These are phyloP conservation scores for Seiridium cupressi DNA, from an alignment of 2,329 filamentous ascomycete genomes.

Conservation along the genomic window DNA sequence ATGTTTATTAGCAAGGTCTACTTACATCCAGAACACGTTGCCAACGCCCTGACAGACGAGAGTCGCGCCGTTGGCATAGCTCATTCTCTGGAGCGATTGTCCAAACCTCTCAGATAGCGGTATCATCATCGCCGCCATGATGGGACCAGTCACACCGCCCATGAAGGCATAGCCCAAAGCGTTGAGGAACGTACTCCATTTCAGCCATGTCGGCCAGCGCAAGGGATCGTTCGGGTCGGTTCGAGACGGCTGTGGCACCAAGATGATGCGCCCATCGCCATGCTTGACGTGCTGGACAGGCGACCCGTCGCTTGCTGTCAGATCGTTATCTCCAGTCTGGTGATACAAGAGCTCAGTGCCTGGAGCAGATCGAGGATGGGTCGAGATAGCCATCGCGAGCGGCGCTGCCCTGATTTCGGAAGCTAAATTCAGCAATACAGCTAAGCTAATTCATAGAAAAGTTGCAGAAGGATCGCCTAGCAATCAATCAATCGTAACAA, in stretches of 20 bases:
- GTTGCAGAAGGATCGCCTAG: too few species aligned
- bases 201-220: slow-evolving; percentile 43
- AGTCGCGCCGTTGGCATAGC: neutral
- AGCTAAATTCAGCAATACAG: too few species aligned
- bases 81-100: neutral
- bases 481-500: too few species aligned
- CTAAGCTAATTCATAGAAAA: too few species aligned
- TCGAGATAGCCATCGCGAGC: too few species aligned
- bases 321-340: neutral
- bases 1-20: neutral
- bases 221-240: slow-evolving; percentile 46
- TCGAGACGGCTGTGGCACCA: slow-evolving; percentile 40
- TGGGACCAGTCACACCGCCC: neutral
- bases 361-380: neutral
- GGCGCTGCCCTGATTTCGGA: too few species aligned
- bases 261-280: slow-evolving; percentile 24
- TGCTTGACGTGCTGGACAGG: neutral
- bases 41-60: neutral
- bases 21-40: slow-evolving; percentile 3
- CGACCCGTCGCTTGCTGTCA: neutral
- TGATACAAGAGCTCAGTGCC: neutral
- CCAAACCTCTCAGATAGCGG: neutral
- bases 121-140: slow-evolving; percentile 2
- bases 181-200: slow-evolving; percentile 17
- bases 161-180: neutral